These are phyloP conservation scores for Amanita molliuscula DNA, from an alignment of 768 basidiomycete species.

Conservation along the genomic window DNA sequence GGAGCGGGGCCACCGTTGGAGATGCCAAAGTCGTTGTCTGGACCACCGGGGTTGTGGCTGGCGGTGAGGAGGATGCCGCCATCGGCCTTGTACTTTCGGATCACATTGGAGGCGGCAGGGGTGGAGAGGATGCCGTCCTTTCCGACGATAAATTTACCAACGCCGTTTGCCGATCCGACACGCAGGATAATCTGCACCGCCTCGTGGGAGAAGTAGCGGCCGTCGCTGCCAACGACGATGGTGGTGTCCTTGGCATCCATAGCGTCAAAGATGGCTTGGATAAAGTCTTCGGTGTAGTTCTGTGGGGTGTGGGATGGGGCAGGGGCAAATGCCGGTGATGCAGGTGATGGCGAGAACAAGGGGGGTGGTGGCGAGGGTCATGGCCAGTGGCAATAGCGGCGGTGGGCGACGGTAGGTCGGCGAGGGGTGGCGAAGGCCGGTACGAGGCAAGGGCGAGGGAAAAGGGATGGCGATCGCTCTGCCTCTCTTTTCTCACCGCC, in stretches of 20 bases:
- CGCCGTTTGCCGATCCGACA: conserved; percentile 91
- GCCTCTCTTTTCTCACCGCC: too few relatives aligned
- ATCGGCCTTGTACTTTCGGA: conserved; percentile 91
- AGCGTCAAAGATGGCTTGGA: too few relatives aligned
- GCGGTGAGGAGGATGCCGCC: conserved; percentile 97
- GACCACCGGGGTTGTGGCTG: conserved; percentile 96
- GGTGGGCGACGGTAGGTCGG: too few relatives aligned
- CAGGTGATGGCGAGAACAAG: conserved; percentile 9
- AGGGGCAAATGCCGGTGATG: too few relatives aligned
- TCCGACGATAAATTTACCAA: conserved; percentile 86
- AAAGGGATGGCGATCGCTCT: too few relatives aligned
- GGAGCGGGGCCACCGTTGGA: conserved; percentile 97
- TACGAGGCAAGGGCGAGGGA: too few relatives aligned
- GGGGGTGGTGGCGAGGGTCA: too few relatives aligned
- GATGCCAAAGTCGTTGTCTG: conserved; percentile 98
- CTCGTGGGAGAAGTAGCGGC: conserved; percentile 86
- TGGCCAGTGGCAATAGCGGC: too few relatives aligned
- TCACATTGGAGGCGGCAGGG: conserved; percentile 95
- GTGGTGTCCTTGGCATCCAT: conserved; percentile 71
- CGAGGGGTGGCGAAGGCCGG: too few relatives aligned
- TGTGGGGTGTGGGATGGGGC: conserved; percentile 21
- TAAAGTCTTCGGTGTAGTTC: conserved; percentile 99
- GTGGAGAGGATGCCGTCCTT: conserved; percentile 90
- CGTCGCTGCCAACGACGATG: conserved; percentile 94
- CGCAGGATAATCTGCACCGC: conserved; percentile 86